These are phyloP conservation scores for Aspergillus coremiiformis DNA, from an alignment of 495 filamentous ascomycete genomes.

Conservation along the genomic window DNA sequence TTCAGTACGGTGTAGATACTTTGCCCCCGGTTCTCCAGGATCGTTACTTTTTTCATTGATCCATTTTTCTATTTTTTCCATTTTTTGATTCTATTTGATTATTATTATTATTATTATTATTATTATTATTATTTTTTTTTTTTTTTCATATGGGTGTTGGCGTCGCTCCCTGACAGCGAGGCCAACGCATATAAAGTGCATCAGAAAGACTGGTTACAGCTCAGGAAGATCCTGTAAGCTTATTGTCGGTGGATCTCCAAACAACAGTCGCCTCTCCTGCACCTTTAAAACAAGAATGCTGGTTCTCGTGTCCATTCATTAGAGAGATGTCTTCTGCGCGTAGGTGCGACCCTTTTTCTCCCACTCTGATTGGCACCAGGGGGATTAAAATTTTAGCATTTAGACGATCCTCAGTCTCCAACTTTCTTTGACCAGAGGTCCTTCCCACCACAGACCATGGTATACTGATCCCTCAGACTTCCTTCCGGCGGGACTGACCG, in stretches of 20 bases:
- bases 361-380: conserved; percentile 9
- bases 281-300: conserved; percentile 2
- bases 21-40: not conserved
- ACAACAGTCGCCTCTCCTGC: conserved; percentile 1
- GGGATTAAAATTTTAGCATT: conserved; percentile 7
- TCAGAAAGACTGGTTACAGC: not conserved
- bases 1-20: conserved; percentile 11
- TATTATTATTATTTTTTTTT: not conserved
- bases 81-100: not conserved
- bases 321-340: conserved; percentile 5
- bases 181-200: not conserved
- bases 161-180: not conserved
- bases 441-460: conserved; percentile 3
- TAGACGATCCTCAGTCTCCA: conserved; percentile 3
- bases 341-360: conserved; percentile 5
- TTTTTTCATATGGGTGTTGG: not conserved
- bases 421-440: conserved; percentile 5
- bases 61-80: not conserved
- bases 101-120: not conserved
- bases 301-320: conserved; percentile 9
- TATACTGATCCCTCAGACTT: not conserved
- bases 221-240: conserved; percentile 6
- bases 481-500: not conserved
- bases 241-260: conserved; percentile 12
- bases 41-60: not conserved